Conservation (phyloP, 2,329 filamentous ascomycete genomes). For the Colletotrichum paranaense region DNA sequence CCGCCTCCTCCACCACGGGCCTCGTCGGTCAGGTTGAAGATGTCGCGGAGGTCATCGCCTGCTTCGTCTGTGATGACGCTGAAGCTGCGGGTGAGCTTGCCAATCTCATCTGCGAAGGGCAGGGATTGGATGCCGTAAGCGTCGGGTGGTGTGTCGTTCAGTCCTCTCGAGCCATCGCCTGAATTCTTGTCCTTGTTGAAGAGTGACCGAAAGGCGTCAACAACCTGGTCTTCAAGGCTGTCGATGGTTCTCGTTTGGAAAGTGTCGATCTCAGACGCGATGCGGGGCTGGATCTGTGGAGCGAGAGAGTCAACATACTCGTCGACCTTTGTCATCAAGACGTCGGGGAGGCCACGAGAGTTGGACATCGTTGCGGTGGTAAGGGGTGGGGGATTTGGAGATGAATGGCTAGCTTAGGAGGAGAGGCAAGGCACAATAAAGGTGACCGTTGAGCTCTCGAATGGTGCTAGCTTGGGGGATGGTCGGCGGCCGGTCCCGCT, state of each 20-base stretch:
- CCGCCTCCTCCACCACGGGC: constrained; percentile 30
- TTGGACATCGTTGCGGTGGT: constrained; percentile 43
- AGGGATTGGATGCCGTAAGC: constrained; percentile 53
- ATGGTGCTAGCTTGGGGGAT: background rate
- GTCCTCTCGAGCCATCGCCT: constrained; percentile 37
- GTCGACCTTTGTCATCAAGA: constrained; percentile 56
- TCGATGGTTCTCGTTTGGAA: constrained; percentile 59
- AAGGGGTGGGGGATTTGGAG: background rate
- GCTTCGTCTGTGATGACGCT: constrained; percentile 52
- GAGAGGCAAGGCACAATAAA: background rate
- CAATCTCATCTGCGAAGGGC: constrained; percentile 59
- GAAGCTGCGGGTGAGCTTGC: constrained; percentile 53
- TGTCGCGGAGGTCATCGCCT: constrained; percentile 55
- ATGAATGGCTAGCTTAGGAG: background rate
- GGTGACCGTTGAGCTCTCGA: background rate
- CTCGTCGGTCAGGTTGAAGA: constrained; percentile 54
- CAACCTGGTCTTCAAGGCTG: constrained; percentile 54
- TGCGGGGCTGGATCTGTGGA: constrained; percentile 58
- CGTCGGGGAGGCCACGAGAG: constrained; percentile 51
- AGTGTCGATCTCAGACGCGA: constrained; percentile 54
- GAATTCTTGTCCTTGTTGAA: constrained; percentile 49
- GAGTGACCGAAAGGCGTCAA: constrained; percentile 57
- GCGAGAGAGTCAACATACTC: constrained; percentile 59
- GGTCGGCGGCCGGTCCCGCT: background rate
- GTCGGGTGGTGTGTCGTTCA: constrained; percentile 50